These are phyloP conservation scores for Pseudohalonectria lignicola DNA, from an alignment of 2,329 filamentous ascomycete species.

Conservation along the genomic window DNA sequence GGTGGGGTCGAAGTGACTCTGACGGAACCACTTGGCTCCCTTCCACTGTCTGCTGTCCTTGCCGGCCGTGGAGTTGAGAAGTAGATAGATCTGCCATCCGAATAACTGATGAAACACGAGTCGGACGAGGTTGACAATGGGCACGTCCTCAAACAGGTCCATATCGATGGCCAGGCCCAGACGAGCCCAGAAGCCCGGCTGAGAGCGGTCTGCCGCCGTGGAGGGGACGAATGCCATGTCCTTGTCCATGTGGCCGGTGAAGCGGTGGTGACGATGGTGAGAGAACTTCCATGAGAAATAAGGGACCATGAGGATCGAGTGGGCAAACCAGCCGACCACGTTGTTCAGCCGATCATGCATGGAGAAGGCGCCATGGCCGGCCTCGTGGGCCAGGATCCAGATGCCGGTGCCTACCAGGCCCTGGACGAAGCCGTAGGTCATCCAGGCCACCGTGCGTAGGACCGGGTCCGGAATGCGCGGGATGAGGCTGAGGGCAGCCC, in stretches of 20 bases:
- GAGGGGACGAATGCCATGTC: slow-evolving; percentile 54
- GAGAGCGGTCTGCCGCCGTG: slow-evolving; percentile 19
- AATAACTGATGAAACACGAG: slow-evolving; percentile 52
- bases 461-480: slow-evolving; percentile 31
- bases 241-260: slow-evolving; percentile 56
- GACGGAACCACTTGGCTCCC: slow-evolving; percentile 26
- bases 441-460: slow-evolving; percentile 39
- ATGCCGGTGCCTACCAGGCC: slow-evolving; percentile 56
- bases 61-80: slow-evolving; percentile 45
- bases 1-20: slow-evolving; percentile 50
- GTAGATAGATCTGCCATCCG: slow-evolving; percentile 53
- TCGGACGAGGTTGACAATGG: slow-evolving; percentile 39
- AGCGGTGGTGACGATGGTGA: slow-evolving; percentile 59
- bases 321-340: slow-evolving; percentile 72
- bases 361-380: slow-evolving; percentile 60
- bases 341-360: slow-evolving; percentile 45
- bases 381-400: slow-evolving; percentile 63
- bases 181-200: not conserved
- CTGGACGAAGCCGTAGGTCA: slow-evolving; percentile 50
- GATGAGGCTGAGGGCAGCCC: slow-evolving; percentile 41
- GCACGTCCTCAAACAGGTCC: slow-evolving; percentile 53
- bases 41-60: slow-evolving; percentile 33
- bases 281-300: slow-evolving; percentile 66
- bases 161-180: slow-evolving; percentile 26
- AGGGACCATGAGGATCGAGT: slow-evolving; percentile 39